Evolutionary conservation across 345 rosid genomes (phyloP), one percentile per base, ranked within the genome.

Genomic region (Hypericum perforatum): DNA sequence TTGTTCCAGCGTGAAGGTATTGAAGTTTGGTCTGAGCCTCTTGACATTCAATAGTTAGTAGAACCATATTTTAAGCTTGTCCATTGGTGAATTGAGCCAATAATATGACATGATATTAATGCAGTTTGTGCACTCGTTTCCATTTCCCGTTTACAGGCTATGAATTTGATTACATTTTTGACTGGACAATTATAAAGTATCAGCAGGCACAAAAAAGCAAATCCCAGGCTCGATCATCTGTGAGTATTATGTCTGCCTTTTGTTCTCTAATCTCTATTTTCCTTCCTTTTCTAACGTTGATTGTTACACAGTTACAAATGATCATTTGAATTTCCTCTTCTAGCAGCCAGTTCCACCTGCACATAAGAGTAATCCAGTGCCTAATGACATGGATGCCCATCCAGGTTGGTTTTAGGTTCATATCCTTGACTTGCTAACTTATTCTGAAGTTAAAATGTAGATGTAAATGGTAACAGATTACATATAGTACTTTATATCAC

Each of bases 131-230:
- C 0, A 41, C 11, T 37, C 15, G 38, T 47, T 53, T 7, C 4
- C 32, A 22, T 22, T 22, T 58, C 14, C 54, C 41, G 32, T 0
- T 69, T 49, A 56, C 76, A 92, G 98, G 94, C 49, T 85, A 77
- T 71, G 85, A 81, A 53, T 74, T 83, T 58, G 97, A 92, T 72
- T 82, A 74, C 65, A 73, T 88, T 40, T 92, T 83, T 82, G 98
- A 92, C 71, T 92, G 98, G 98, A 85, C 97, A 12, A 80, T 88
- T 59, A 79, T 88, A 41, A 88, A 92, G 85, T 78, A 85, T 72
- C 94, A 88, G 46, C 73, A 69, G 73, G 46, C 65, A 29, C 69
- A 63, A 37, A 46, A 41, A 43, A 15, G 11, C 37, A 40, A 38
- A 47, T 36, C 55, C 6, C 55, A 52, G 8, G 41, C 55, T 37